phyloP scores from a whole-genome alignment of 805 yeast species.

The Naumovozyma baii region DNA sequence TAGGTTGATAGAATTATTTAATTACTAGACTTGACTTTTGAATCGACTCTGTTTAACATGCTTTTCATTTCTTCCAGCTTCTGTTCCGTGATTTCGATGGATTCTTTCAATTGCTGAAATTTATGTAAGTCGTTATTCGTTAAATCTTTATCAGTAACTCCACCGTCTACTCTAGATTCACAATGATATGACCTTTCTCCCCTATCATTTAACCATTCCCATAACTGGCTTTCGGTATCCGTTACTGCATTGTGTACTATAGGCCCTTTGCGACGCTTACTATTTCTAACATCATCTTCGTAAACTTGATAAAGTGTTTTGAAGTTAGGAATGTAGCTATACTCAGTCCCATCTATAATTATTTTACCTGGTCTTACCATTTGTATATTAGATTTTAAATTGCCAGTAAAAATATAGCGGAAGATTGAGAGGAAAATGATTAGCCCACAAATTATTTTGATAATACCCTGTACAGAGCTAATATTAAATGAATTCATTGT shows the following conservation, averaged over 20 bases:
- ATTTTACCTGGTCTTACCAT: slow-evolving; percentile 22
- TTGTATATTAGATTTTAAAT: slow-evolving; percentile 5
- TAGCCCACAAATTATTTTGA: slow-evolving; percentile 4
- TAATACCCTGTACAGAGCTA: slow-evolving; percentile 13
- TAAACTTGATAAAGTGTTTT: slow-evolving; percentile 30
- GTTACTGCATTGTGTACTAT: slow-evolving; percentile 22
- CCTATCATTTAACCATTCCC: slow-evolving; percentile 62
- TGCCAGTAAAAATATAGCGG: slow-evolving; percentile 4
- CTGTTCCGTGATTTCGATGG: slow-evolving; percentile 23
- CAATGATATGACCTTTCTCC: slow-evolving; percentile 7
- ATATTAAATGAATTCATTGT: slow-evolving; percentile 12
- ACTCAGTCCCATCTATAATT: slow-evolving; percentile 32
- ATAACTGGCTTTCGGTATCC: slow-evolving; percentile 50
- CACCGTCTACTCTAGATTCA: background rate
- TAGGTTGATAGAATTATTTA: too few relatives aligned
- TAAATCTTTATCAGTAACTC: background rate
- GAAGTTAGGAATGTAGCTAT: slow-evolving; percentile 34
- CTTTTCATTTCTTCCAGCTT: slow-evolving; percentile 23
- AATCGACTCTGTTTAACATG: slow-evolving; percentile 5
- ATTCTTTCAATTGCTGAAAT: slow-evolving; percentile 19
- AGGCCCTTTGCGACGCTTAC: slow-evolving; percentile 2
- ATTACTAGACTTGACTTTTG: background rate
- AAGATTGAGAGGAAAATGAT: slow-evolving; percentile 2
- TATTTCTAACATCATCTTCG: slow-evolving; percentile 22
- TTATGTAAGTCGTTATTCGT: slow-evolving; percentile 8